A percentile compares a stretch with the other conserved stretches of the same genome.
Conservation (phyloP, 495 filamentous ascomycete species). For the Penicillium parvum region DNA sequence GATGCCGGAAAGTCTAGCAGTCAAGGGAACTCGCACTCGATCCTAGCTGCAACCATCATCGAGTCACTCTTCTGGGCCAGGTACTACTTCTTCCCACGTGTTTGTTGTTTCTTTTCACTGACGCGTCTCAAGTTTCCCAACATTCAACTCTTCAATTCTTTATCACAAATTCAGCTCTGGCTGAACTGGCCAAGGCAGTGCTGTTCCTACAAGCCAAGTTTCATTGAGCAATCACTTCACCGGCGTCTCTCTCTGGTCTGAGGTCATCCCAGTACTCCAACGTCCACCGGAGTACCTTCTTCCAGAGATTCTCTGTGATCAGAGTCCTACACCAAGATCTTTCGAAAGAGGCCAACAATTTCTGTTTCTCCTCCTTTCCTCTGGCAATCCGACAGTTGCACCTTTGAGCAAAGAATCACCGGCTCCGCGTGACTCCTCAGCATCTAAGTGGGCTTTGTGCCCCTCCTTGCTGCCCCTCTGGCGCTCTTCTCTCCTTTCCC, state of each 20-base stretch:
- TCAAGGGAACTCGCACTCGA: conserved; percentile 22
- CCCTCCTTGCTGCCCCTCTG: conserved; percentile 21
- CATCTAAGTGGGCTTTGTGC: conserved; percentile 11
- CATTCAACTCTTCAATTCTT: conserved; percentile 22
- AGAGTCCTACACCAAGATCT: conserved; percentile 18
- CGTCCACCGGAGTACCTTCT: conserved; percentile 13
- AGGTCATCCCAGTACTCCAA: conserved; percentile 15
- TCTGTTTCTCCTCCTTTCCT: conserved; percentile 25
- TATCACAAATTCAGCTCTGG: conserved; percentile 12
- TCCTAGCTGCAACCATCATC: conserved; percentile 26
- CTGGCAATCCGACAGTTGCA: conserved; percentile 14
- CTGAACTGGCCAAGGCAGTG: conserved; percentile 24
- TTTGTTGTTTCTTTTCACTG: not conserved
- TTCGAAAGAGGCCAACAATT: conserved; percentile 23
- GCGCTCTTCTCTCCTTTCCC: conserved; percentile 13
- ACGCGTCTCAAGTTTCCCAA: conserved; percentile 16
- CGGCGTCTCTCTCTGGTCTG: conserved; percentile 16
- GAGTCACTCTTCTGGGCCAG: conserved; percentile 22
- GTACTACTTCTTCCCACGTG: conserved; percentile 1
- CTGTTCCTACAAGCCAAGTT: conserved; percentile 27
- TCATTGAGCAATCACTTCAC: conserved; percentile 5
- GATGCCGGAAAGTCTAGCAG: conserved; percentile 18
- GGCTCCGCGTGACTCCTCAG: too few species aligned
- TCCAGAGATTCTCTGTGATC: conserved; percentile 20
- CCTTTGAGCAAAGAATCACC: conserved; percentile 14